Percentiles rank a stretch among this genome's conserved stretches.
Evolutionary conservation across 805 yeast genomes (phyloP).

Genomic region (Ogataea haglerorum): DNA sequence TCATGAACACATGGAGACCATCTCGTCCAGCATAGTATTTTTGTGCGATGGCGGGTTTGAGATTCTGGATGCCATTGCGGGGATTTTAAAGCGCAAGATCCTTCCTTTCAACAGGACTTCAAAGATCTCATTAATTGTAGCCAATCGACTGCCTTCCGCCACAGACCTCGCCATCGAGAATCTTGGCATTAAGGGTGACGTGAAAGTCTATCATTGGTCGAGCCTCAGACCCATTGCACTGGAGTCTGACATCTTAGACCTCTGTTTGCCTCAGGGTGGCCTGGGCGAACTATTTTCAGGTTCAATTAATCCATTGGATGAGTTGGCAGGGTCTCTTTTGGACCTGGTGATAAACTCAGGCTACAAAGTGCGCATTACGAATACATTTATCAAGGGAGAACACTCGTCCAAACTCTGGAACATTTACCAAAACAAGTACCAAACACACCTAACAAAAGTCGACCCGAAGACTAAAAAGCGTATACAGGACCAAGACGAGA

Average conservation of each 20-base stretch:
- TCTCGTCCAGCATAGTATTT: constrained; percentile 24
- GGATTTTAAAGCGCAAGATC: constrained; percentile 16
- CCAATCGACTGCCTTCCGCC: constrained; percentile 13
- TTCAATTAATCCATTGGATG: constrained; percentile 44
- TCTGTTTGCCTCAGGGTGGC: constrained; percentile 37
- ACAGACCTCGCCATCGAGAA: constrained; percentile 21
- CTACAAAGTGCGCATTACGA: constrained; percentile 46
- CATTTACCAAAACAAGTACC: constrained; percentile 33
- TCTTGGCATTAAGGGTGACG: constrained; percentile 27
- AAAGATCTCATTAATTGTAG: constrained; percentile 18
- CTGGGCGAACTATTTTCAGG: constrained; percentile 42
- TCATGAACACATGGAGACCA: constrained; percentile 17
- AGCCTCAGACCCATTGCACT: constrained; percentile 21
- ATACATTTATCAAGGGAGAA: constrained; percentile 58
- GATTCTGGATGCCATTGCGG: constrained; percentile 11
- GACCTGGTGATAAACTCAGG: constrained; percentile 40
- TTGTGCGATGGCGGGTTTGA: constrained; percentile 18
- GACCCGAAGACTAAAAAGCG: constrained; percentile 34
- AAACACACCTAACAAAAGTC: constrained; percentile 29
- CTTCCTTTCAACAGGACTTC: constrained; percentile 15
- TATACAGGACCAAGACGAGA: constrained; percentile 33
- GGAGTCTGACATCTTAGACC: constrained; percentile 41
- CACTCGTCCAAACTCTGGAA: constrained; percentile 48
- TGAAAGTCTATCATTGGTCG: constrained; percentile 25
- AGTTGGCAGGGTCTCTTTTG: constrained; percentile 48